A percentile compares a stretch with the other conserved stretches of the same genome.
phyloP scores from a whole-genome alignment of 129 eudicot genomes.

The Tagetes patula region DNA sequence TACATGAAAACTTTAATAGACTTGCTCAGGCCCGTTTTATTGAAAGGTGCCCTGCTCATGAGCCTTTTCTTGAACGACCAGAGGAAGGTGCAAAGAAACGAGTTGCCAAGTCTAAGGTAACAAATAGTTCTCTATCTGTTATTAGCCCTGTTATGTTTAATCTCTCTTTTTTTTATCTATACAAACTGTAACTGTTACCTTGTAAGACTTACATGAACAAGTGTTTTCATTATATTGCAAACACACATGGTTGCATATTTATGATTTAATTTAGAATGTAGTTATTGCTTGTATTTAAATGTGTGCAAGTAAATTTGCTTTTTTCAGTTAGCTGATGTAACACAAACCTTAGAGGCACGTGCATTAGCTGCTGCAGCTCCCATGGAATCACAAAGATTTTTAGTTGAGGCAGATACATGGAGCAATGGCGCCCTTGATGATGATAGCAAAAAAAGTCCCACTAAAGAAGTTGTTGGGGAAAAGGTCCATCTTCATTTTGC shows the following conservation, averaged over 20 bases:
- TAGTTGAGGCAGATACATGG: constrained; percentile 48
- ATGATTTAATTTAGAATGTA: not conserved
- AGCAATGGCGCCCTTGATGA: constrained; percentile 34
- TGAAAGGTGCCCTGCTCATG: constrained; percentile 93
- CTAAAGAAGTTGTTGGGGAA: constrained; percentile 39
- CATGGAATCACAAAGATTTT: constrained; percentile 73
- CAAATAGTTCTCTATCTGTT: not conserved
- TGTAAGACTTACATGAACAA: constrained; percentile 6
- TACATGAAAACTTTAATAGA: constrained; percentile 54
- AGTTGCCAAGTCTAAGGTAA: constrained; percentile 66
- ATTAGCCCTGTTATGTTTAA: not conserved
- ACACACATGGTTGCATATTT: not conserved
- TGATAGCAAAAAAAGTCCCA: constrained; percentile 29
- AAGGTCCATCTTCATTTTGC: constrained; percentile 51
- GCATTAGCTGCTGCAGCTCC: constrained; percentile 82
- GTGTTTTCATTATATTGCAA: not conserved
- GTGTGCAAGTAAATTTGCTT: constrained; percentile 20
- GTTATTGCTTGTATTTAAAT: not conserved
- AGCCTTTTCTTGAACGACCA: constrained; percentile 68
- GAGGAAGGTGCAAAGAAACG: constrained; percentile 64
- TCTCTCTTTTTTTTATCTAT: not conserved
- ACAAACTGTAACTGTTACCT: constrained; percentile 5
- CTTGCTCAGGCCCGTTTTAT: constrained; percentile 63
- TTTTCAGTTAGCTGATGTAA: constrained; percentile 42
- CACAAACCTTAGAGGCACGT: constrained; percentile 59